Evolutionary conservation across 2,329 filamentous ascomycete genomes (phyloP).

Genomic region (Sordariomycetes sp.): DNA sequence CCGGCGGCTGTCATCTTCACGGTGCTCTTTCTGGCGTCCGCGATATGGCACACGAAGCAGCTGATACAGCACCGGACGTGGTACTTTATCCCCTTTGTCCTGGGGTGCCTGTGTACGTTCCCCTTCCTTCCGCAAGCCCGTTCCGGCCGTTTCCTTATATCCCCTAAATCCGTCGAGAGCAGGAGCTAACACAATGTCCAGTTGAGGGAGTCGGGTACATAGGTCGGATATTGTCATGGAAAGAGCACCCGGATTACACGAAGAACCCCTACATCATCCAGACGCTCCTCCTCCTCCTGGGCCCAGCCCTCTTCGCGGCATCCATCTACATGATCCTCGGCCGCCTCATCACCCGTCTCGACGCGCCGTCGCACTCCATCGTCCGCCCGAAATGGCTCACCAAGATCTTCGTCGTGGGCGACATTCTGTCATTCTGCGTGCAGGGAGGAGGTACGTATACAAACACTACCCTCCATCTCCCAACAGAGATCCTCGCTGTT

Average conservation of each 20-base stretch:
- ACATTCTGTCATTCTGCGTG: conserved; percentile 29
- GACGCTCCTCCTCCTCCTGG: conserved; percentile 20
- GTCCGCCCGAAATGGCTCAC: conserved; percentile 31
- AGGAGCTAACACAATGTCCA: conserved; percentile 9
- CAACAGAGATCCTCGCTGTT: not conserved
- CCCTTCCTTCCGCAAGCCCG: not conserved
- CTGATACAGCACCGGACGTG: conserved; percentile 27
- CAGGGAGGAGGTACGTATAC: conserved; percentile 11
- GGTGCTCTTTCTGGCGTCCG: conserved; percentile 21
- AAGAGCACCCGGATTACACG: conserved; percentile 17
- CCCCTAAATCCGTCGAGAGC: not conserved
- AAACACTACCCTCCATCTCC: not conserved
- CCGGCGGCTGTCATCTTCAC: conserved; percentile 27
- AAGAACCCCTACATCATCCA: conserved; percentile 23
- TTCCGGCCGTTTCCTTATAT: not conserved
- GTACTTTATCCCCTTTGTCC: conserved; percentile 37
- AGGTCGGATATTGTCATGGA: conserved; percentile 31
- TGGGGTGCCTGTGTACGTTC: conserved; percentile 36
- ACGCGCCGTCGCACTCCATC: conserved; percentile 24
- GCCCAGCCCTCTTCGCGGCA: conserved; percentile 28
- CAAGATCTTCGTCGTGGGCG: conserved; percentile 34
- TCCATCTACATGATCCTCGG: conserved; percentile 33
- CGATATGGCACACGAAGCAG: conserved; percentile 23
- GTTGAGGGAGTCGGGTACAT: conserved; percentile 37
- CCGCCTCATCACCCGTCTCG: conserved; percentile 21